phyloP scores from a whole-genome alignment of 2,329 filamentous ascomycete species.

The Neophaeococcomyces mojaviensis region DNA sequence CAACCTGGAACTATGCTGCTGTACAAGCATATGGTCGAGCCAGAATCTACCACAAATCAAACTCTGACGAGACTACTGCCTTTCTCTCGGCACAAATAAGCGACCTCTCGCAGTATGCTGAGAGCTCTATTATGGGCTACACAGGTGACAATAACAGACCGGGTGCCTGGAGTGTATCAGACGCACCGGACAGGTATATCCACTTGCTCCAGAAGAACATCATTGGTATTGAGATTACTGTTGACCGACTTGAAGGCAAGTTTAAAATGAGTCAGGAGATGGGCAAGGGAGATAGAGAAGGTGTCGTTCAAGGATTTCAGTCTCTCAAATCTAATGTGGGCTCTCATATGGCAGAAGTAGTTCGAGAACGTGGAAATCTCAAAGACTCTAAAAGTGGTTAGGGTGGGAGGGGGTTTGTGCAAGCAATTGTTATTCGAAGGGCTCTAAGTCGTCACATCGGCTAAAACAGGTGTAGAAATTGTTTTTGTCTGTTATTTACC shows the following conservation, averaged over 20 bases:
- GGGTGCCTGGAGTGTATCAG: slow-evolving; percentile 53
- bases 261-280: slow-evolving; percentile 63
- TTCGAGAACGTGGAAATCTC: slow-evolving; percentile 26
- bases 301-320: slow-evolving; percentile 52
- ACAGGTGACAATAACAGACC: slow-evolving; percentile 37
- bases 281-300: slow-evolving; percentile 45
- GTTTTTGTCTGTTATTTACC: too few relatives aligned
- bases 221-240: slow-evolving; percentile 53
- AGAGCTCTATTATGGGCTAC: slow-evolving; percentile 52
- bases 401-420: too few relatives aligned
- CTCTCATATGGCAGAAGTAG: slow-evolving; percentile 27
- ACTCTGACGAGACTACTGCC: slow-evolving; percentile 34
- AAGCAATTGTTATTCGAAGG: too few relatives aligned
- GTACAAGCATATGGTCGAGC: slow-evolving; percentile 57
- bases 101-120: slow-evolving; percentile 46
- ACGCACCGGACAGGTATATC: slow-evolving; percentile 52
- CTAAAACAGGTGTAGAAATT: too few relatives aligned
- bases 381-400: slow-evolving; percentile 6
- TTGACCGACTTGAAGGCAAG: slow-evolving; percentile 52
- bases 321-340: slow-evolving; percentile 35
- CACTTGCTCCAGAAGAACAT: slow-evolving; percentile 52
- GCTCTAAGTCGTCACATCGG: too few relatives aligned
- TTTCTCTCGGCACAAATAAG: slow-evolving; percentile 48
- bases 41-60: slow-evolving; percentile 46
- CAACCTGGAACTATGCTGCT: slow-evolving; percentile 64